Percentiles rank a stretch among this genome's conserved stretches.
Evolutionary conservation across 192 early-diverging fungal species (phyloP).

Genomic region (Coemansia sp.): DNA sequence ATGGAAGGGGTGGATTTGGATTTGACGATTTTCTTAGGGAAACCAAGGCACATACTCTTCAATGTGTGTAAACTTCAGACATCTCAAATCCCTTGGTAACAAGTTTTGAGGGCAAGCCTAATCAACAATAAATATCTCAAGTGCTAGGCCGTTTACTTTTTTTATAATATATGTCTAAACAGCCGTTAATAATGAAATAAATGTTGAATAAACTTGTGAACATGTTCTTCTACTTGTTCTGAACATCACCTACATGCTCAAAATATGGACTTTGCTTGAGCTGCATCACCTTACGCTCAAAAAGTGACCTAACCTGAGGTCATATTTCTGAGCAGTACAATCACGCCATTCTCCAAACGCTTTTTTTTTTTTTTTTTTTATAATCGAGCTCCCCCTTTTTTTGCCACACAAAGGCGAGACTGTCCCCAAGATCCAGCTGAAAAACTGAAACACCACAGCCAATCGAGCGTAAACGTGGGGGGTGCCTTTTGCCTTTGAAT

Average conservation of each 20-base stretch:
- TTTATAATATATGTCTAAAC: too few relatives aligned
- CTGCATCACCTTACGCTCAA: not conserved
- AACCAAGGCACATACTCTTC: too few relatives aligned
- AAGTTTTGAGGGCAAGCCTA: too few relatives aligned
- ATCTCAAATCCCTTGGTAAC: too few relatives aligned
- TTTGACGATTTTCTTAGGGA: too few relatives aligned
- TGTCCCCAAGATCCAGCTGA: not conserved
- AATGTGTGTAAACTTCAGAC: too few relatives aligned
- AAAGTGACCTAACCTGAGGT: not conserved
- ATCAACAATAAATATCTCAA: not conserved
- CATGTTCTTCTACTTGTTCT: not conserved
- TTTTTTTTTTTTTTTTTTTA: not conserved
- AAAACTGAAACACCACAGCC: not conserved
- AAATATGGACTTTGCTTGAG: not conserved
- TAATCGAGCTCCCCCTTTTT: not conserved
- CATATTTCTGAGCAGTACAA: not conserved
- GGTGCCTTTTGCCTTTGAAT: not conserved
- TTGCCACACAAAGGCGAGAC: not conserved
- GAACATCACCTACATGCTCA: not conserved
- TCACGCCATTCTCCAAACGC: not conserved
- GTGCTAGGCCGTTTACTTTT: not conserved
- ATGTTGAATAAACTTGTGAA: not conserved
- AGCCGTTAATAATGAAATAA: not conserved
- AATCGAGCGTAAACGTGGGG: not conserved
- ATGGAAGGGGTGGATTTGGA: too few relatives aligned